Base-by-base conservation (phyloP, 257 asterid genomes). In the Verbena officinalis region DNA sequence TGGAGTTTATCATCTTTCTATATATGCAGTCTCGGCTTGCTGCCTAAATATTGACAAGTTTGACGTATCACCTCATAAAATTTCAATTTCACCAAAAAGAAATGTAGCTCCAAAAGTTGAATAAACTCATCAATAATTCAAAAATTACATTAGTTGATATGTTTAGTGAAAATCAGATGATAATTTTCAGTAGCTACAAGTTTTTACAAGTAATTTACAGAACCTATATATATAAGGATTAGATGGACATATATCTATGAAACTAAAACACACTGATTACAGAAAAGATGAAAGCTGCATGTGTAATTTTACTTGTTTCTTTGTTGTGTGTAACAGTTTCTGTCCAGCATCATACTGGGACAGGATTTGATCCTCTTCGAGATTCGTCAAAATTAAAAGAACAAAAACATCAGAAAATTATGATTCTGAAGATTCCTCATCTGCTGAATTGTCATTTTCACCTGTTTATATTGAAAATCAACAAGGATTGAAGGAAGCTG, bases 21-120 rank as follows among this genome's bases (percentile, higher is more conserved):
- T 27, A 2, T 27, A 2, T 5, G 4, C 33, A 27, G 33, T 27
- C 5, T 27, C 5, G 4, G 33, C 33, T 5, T 27, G 33, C 33
- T 27, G n/a, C 33, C 33, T 2, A 27, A 2, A 27, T 2, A 27
- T 27, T 27, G 33, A 27, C 33, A 2, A 27, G 4, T 27, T 27
- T 5, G 5, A 27, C 2, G 33, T 5, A 27, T 2, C 33, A n/a
- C n/a, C n/a, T n/a, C n/a, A n/a, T n/a, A n/a, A n/a, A n/a, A n/a
- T n/a, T n/a, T n/a, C n/a, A n/a, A n/a, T n/a, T n/a, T n/a, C 33
- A 27, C 33, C 33, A 27, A 27, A 2, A 27, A 27, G 2, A 27
- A 2, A 27, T 27, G 5, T 27, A 27, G 33, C 33, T 27, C 54
- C 55, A 13, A 75, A 83, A 87, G 90, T 86, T 63, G 84, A 86